Conservation (phyloP, 345 rosid species). For the Brassica nigra region DNA sequence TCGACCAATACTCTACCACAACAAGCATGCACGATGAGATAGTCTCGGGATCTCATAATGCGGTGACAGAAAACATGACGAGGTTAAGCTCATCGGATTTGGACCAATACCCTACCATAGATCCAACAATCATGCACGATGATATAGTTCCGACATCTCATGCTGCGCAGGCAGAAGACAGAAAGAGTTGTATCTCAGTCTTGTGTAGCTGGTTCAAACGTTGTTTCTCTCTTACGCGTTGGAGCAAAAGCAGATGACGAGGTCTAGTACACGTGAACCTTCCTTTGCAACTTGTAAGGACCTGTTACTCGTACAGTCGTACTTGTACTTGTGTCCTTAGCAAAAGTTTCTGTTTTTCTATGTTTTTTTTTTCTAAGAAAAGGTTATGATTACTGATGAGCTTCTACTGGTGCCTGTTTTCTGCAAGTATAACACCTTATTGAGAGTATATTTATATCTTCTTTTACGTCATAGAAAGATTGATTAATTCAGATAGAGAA, state of each 20-base stretch:
- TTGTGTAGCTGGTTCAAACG: not conserved
- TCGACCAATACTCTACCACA: not conserved
- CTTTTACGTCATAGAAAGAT: not conserved
- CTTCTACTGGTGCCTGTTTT: not conserved
- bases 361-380: not conserved
- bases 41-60: not conserved
- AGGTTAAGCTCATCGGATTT: not conserved
- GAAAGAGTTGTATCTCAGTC: not conserved
- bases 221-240: not conserved
- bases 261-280: not conserved
- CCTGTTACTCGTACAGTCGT: not conserved
- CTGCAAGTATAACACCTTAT: not conserved
- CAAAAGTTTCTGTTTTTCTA: not conserved
- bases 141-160: not conserved
- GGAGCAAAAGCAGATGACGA: not conserved
- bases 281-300: not conserved
- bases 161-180: not conserved
- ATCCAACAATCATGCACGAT: not conserved
- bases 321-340: not conserved
- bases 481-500: not conserved
- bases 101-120: not conserved
- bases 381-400: not conserved
- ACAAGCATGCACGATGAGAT: not conserved
- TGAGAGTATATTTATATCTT: not conserved
- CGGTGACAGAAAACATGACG: not conserved